These are phyloP conservation scores for Dothideomycetes sp. DNA, from an alignment of 2,329 filamentous ascomycete genomes.

Conservation along the genomic window DNA sequence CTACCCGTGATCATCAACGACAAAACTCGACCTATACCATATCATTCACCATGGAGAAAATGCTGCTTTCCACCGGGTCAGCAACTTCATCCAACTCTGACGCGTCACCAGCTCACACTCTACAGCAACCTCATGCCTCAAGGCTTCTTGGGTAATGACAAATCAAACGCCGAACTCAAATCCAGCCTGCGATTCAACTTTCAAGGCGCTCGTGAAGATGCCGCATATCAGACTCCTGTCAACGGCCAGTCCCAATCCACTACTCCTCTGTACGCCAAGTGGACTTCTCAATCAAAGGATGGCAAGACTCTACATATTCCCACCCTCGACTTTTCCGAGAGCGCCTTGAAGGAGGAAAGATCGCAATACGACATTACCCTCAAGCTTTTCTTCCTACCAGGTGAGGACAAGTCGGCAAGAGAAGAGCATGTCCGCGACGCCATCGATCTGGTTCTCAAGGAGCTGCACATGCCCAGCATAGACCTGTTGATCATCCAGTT, in stretches of 20 bases:
- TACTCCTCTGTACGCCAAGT: conserved; percentile 37
- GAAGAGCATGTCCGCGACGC: conserved; percentile 66
- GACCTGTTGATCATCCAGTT: conserved; percentile 90
- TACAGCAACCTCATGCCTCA: conserved; percentile 72
- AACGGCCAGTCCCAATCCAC: conserved; percentile 11
- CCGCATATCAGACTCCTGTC: conserved; percentile 8
- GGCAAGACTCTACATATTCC: conserved; percentile 60
- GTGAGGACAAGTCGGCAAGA: conserved; percentile 33
- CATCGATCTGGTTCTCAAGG: conserved; percentile 66
- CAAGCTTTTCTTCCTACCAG: conserved; percentile 86
- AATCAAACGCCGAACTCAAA: conserved; percentile 88
- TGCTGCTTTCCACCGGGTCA: conserved; percentile 79
- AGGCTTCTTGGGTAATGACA: conserved; percentile 51
- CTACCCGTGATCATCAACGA: too few relatives aligned
- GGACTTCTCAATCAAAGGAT: conserved; percentile 51
- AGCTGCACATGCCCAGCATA: conserved; percentile 63
- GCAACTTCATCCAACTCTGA: conserved; percentile 21
- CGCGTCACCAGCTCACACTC: conserved; percentile 13
- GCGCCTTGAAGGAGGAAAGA: conserved; percentile 68
- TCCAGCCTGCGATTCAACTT: conserved; percentile 82
- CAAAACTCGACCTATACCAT: too few relatives aligned
- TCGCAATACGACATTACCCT: conserved; percentile 87
- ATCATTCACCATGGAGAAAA: conserved; percentile 55
- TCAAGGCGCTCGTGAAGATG: conserved; percentile 11
- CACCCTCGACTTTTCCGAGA: conserved; percentile 58